These are phyloP conservation scores for Cornus controversa DNA, from an alignment of 148 eudicot genomes.

Conservation along the genomic window DNA sequence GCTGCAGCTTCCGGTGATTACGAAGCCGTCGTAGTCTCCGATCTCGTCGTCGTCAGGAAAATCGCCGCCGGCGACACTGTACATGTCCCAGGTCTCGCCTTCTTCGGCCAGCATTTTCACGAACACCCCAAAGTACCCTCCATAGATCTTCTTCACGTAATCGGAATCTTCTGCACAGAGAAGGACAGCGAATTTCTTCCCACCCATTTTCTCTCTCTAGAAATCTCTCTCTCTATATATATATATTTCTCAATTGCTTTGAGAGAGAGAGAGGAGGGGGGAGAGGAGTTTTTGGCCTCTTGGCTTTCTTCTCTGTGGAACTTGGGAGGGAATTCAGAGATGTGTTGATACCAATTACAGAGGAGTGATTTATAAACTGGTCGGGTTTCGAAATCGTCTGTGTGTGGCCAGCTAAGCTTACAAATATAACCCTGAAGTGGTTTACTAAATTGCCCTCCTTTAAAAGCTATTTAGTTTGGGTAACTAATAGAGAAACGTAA, in stretches of 20 bases:
- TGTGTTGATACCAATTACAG: neutral
- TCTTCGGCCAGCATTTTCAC: slow-evolving; percentile 69
- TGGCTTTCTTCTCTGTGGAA: too few relatives aligned
- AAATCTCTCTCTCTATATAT: neutral
- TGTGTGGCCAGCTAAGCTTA: too few relatives aligned
- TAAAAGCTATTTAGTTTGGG: neutral
- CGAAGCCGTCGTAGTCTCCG: slow-evolving; percentile 68
- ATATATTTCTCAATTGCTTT: neutral
- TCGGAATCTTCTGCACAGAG: slow-evolving; percentile 85
- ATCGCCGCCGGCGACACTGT: slow-evolving; percentile 49
- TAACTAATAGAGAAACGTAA: too few relatives aligned
- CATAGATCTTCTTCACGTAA: slow-evolving; percentile 73
- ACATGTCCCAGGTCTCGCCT: slow-evolving; percentile 76
- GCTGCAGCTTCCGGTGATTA: slow-evolving; percentile 86
- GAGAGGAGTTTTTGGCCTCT: neutral
- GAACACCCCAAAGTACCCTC: slow-evolving; percentile 86
- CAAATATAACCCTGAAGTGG: neutral
- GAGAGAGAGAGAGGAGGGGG: neutral
- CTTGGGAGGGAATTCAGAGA: neutral
- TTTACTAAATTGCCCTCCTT: neutral
- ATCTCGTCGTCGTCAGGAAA: slow-evolving; percentile 62
- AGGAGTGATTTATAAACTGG: neutral
- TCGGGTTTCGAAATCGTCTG: neutral
- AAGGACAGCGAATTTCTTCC: slow-evolving; percentile 56
- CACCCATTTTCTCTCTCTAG: slow-evolving; percentile 3